Base-by-base conservation (phyloP, 257 asterid genomes). In the Lavandula angustifolia region DNA sequence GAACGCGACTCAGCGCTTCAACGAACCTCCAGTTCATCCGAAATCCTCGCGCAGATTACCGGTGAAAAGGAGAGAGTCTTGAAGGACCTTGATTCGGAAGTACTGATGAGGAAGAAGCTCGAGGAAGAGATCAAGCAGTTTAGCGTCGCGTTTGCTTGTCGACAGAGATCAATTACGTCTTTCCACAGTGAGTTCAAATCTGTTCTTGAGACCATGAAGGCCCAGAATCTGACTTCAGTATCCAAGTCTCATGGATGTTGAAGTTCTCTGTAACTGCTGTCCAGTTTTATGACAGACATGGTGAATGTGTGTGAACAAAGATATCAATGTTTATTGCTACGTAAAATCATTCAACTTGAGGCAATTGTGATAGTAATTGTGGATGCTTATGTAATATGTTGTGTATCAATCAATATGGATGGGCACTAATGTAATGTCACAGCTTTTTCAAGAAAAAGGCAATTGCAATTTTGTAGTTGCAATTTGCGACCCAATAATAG, bases 111-210 rank as follows among this genome's bases (percentile, higher is more conserved):
- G 82, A 87, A 76, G 51, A 80, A 73, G 64, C 92, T 94, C 29
- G 94, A 89, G 78, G 87, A 90, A 54, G 88, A 86, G 72, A 76
- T 87, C 70, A 84, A 77, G 60, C 85, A 77, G 75, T 83, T 94
- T 13, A 69, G 76, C 50, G 62, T 54, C 50, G 92, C 86, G 27
- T 90, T 94, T 74, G 81, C 86, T 34, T 64, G 70, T 55, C 80
- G 94, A 38, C 88, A 82, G 67, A 87, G 75, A 63, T 80, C 97
- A 14, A 16, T 70, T 3, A 13, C 71, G 54, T 84, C 95, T 9
- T 81, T 87, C 52, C 85, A 82, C 59, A 73, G 68, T 40, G 95
- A 87, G 54, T 81, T 90, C 71, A 84, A 84, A 67, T 75, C 89
- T 35, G 55, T 82, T 18, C 57, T 87, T 27, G 96, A 80, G 67